A percentile compares a stretch with the other conserved stretches of the same genome.
Evolutionary conservation across 441 rosid species (phyloP).

Genomic region (Pelargonium australe): DNA sequence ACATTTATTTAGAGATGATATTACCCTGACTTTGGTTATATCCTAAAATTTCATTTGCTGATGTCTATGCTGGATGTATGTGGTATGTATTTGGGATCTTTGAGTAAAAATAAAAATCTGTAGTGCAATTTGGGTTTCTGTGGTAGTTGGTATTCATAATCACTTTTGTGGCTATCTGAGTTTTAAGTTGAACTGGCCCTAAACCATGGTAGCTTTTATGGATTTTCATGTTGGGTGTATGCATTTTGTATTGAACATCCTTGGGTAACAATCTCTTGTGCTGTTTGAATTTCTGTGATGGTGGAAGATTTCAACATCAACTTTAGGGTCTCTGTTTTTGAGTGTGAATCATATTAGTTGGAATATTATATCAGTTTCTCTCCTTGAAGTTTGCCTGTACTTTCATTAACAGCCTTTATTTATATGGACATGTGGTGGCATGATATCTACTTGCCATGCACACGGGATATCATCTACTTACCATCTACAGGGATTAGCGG

Average conservation of each 20-base stretch:
- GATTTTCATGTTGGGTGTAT: not conserved
- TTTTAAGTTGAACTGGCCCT: not conserved
- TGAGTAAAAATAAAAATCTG: not conserved
- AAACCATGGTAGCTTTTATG: not conserved
- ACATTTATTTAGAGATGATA: not conserved
- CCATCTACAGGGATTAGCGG: too few species aligned
- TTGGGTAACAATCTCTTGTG: not conserved
- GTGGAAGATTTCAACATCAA: not conserved
- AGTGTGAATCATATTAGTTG: not conserved
- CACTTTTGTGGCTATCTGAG: not conserved
- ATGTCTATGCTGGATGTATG: too few species aligned
- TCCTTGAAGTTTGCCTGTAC: too few species aligned
- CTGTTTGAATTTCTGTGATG: not conserved
- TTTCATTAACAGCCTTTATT: too few species aligned
- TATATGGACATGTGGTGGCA: too few species aligned
- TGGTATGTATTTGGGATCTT: too few species aligned
- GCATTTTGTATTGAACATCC: constrained; percentile 2
- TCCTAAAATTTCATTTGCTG: too few species aligned
- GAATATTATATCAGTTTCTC: too few species aligned
- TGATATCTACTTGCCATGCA: too few species aligned
- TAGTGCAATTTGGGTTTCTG: not conserved
- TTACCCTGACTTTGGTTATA: not conserved
- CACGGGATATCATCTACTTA: too few species aligned
- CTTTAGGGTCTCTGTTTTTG: constrained; percentile 1
- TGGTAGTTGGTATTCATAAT: constrained; percentile 2